Evolutionary conservation across 768 basidiomycete species (phyloP).

Genomic region (Suillus lakei): DNA sequence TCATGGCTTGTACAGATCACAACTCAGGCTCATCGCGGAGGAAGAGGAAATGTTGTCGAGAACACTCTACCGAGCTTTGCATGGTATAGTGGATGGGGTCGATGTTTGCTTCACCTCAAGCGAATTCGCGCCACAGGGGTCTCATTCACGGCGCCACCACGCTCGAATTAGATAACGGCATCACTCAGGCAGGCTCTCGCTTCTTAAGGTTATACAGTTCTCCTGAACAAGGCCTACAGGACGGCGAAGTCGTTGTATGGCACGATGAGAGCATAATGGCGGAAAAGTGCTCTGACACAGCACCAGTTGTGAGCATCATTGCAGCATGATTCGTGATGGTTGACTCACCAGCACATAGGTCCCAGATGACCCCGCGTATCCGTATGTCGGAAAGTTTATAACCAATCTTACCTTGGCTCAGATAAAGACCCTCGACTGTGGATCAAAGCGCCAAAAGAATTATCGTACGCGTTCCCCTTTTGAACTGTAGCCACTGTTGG

Average conservation of each 20-base stretch:
- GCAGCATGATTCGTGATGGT: not conserved
- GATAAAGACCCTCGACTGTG: slow-evolving; percentile 81
- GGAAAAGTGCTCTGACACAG: slow-evolving; percentile 72
- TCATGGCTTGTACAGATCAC: slow-evolving; percentile 11
- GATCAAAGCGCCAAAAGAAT: slow-evolving; percentile 60
- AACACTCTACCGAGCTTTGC: slow-evolving; percentile 78
- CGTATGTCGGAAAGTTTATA: slow-evolving; percentile 78
- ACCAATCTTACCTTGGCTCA: slow-evolving; percentile 82
- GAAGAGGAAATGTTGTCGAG: slow-evolving; percentile 76
- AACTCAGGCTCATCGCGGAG: slow-evolving; percentile 72
- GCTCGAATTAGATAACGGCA: slow-evolving; percentile 78
- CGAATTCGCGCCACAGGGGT: slow-evolving; percentile 50
- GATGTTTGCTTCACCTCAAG: slow-evolving; percentile 15
- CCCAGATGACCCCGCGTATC: slow-evolving; percentile 62
- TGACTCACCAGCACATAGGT: slow-evolving; percentile 42
- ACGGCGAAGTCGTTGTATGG: slow-evolving; percentile 80
- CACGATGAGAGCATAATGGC: slow-evolving; percentile 72
- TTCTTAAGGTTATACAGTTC: not conserved
- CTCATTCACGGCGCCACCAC: slow-evolving; percentile 78
- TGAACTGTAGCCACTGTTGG: not conserved
- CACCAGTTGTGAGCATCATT: slow-evolving; percentile 54
- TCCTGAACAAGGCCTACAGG: slow-evolving; percentile 46
- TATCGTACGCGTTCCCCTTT: slow-evolving; percentile 52
- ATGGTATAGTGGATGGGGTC: slow-evolving; percentile 48
- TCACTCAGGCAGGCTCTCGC: slow-evolving; percentile 58